Percentiles rank a stretch among this genome's conserved stretches.
phyloP scores from a whole-genome alignment of 2,329 filamentous ascomycete species.

The Saccharata proteae region DNA sequence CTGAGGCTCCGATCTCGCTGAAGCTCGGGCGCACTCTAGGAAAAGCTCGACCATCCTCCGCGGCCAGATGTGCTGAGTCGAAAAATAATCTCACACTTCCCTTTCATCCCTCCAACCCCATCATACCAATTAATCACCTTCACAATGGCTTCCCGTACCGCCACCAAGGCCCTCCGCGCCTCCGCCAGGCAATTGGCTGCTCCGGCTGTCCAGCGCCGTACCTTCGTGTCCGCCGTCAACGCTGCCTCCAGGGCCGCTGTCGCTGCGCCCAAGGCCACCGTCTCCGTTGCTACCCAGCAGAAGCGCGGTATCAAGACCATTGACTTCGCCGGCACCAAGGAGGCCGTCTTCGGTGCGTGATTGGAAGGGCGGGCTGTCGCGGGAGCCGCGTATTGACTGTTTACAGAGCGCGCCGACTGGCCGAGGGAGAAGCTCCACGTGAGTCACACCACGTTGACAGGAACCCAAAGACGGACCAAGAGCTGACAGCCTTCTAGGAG shows the following conservation, averaged over 20 bases:
- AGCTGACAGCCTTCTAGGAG: slow-evolving; percentile 46
- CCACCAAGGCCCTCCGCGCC: slow-evolving; percentile 47
- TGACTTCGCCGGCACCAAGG: slow-evolving; percentile 92
- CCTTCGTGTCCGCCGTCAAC: slow-evolving; percentile 46
- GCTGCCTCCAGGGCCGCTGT: slow-evolving; percentile 33
- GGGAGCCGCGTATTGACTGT: slow-evolving; percentile 18
- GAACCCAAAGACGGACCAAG: not conserved
- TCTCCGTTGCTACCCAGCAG: slow-evolving; percentile 47
- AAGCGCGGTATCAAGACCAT: slow-evolving; percentile 92
- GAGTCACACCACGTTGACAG: slow-evolving; percentile 33
- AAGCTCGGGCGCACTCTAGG: slow-evolving; percentile 6
- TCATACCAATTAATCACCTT: slow-evolving; percentile 19
- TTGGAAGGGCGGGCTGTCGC: slow-evolving; percentile 9
- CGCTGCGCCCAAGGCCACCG: slow-evolving; percentile 33
- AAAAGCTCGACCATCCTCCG: slow-evolving; percentile 7
- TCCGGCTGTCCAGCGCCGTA: slow-evolving; percentile 40
- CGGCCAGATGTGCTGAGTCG: slow-evolving; percentile 3
- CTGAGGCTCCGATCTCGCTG: slow-evolving; percentile 7
- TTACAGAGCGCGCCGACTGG: slow-evolving; percentile 90
- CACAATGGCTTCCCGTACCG: slow-evolving; percentile 70
- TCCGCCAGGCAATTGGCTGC: slow-evolving; percentile 44
- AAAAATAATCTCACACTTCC: slow-evolving; percentile 9
- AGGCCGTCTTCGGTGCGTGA: slow-evolving; percentile 76
- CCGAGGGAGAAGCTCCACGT: slow-evolving; percentile 95
- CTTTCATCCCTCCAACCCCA: slow-evolving; percentile 12